phyloP scores from a whole-genome alignment of 2,329 filamentous ascomycete genomes.

The Hypoxylon sp. region DNA sequence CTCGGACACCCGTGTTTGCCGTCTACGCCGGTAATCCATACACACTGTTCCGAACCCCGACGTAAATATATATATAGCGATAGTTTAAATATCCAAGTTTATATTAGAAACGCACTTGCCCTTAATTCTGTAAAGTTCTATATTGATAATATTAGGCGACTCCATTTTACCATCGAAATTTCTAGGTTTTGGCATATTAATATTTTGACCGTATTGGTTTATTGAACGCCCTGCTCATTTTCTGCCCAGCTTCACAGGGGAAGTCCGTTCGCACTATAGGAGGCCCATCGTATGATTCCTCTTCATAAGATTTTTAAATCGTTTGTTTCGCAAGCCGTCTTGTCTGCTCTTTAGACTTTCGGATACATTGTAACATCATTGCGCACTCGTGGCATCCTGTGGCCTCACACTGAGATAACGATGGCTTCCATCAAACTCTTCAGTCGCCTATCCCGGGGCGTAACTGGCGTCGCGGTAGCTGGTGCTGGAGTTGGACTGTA shows the following conservation, averaged over 20 bases:
- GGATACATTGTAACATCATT: neutral
- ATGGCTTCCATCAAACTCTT: conserved; percentile 30
- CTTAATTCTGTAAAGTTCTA: neutral
- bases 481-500: conserved; percentile 48
- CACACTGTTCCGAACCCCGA: conserved; percentile 26
- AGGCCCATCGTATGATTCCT: neutral
- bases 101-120: neutral
- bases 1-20: conserved; percentile 33
- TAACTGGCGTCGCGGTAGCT: conserved; percentile 37
- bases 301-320: neutral
- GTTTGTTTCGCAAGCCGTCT: neutral
- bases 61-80: neutral
- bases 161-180: neutral
- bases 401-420: neutral
- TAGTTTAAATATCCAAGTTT: neutral
- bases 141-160: neutral
- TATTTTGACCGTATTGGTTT: conserved; percentile 1
- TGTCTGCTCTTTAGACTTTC: neutral
- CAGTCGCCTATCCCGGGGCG: conserved; percentile 22
- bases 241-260: conserved; percentile 21
- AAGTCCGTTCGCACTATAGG: conserved; percentile 21
- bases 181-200: neutral
- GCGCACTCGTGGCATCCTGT: neutral
- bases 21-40: conserved; percentile 15
- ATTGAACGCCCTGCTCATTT: neutral